Evolutionary conservation across 1,284 basidiomycete genomes (phyloP).

Genomic region (Ganoderma leucocontextum): DNA sequence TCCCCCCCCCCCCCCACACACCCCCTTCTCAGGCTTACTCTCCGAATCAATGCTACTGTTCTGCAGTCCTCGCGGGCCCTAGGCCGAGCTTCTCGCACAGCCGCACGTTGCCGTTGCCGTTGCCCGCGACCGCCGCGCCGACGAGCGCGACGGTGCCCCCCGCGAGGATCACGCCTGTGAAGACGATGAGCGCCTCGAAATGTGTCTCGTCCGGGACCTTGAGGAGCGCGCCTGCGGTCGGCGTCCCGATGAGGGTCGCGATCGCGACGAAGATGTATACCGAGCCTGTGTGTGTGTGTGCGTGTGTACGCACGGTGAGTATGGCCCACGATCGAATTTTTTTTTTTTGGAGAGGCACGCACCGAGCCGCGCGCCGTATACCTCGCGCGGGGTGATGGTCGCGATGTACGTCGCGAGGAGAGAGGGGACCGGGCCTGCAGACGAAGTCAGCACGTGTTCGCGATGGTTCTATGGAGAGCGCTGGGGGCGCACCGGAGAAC

Average conservation of each 20-base stretch:
- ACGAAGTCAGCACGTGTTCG: neutral
- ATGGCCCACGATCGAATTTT: too few relatives aligned
- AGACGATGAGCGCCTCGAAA: slow-evolving; percentile 43
- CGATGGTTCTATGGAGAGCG: too few relatives aligned
- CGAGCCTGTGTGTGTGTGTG: too few relatives aligned
- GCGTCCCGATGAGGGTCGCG: slow-evolving; percentile 29
- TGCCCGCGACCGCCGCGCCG: slow-evolving; percentile 51
- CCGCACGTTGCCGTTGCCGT: too few relatives aligned
- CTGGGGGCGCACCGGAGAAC: slow-evolving; percentile 20
- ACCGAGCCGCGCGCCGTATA: slow-evolving; percentile 32
- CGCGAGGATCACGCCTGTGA: slow-evolving; percentile 39
- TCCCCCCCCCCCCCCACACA: too few relatives aligned
- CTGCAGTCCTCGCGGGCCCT: neutral
- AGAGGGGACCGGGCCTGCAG: slow-evolving; percentile 27
- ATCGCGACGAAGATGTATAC: slow-evolving; percentile 25
- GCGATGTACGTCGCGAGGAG: slow-evolving; percentile 32
- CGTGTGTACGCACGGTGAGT: too few relatives aligned
- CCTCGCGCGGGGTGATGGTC: slow-evolving; percentile 29
- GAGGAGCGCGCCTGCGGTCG: slow-evolving; percentile 44
- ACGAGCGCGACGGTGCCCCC: slow-evolving; percentile 24
- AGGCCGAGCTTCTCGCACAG: neutral
- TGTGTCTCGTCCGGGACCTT: slow-evolving; percentile 33
- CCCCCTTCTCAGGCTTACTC: too few relatives aligned
- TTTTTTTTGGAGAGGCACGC: neutral
- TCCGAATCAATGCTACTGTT: too few relatives aligned